A percentile compares a stretch with the other conserved stretches of the same genome.
Conservation (phyloP, 257 asterid genomes). For the Jacaranda mimosifolia region DNA sequence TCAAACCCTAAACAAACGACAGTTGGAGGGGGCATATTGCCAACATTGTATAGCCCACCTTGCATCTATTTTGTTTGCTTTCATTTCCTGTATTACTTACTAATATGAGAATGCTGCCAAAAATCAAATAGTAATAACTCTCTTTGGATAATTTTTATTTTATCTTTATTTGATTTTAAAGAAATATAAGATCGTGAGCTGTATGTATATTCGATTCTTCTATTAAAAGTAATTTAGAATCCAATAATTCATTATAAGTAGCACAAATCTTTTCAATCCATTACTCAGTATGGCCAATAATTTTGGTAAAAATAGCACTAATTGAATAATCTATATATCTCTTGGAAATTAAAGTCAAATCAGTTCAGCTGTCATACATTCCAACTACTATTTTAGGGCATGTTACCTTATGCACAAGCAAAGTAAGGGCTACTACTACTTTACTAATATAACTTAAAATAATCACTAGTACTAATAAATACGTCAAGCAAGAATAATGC, state of each 20-base stretch:
- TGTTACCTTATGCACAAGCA: background rate
- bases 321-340: background rate
- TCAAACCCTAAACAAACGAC: conserved; percentile 17
- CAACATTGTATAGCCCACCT: conserved; percentile 35
- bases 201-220: background rate
- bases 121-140: conserved; percentile 6
- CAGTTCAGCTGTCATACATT: background rate
- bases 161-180: background rate
- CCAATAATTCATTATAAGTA: conserved; percentile 2
- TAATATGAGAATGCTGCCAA: conserved; percentile 30
- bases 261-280: background rate
- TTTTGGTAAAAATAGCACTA: background rate
- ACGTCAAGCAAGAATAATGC: background rate
- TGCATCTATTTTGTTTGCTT: conserved; percentile 21
- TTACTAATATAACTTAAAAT: background rate
- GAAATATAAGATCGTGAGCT: background rate
- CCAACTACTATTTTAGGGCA: background rate
- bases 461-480: background rate
- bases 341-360: background rate
- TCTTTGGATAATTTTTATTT: background rate
- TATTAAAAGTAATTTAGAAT: background rate
- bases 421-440: background rate
- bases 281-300: background rate
- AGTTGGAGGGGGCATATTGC: conserved; percentile 5
- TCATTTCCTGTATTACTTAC: background rate